Evolutionary conservation across 2,329 filamentous ascomycete genomes (phyloP).

Genomic region (Xylaria sp.): DNA sequence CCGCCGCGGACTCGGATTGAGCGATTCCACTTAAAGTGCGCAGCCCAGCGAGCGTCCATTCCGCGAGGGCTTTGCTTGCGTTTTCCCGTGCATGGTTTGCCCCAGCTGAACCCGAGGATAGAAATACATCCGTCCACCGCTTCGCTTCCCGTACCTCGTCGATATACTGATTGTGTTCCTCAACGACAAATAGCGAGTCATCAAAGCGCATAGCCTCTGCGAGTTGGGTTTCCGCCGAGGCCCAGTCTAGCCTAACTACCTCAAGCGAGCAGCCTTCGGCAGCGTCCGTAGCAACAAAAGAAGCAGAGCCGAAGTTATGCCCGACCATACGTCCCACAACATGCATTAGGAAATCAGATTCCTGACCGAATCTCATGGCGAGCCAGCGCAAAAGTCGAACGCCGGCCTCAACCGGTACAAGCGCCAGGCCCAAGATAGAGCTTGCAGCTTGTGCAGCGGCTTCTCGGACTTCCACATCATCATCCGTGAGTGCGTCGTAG

Average conservation of each 20-base stretch:
- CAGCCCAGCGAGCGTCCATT: conserved; percentile 61
- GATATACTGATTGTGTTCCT: conserved; percentile 93
- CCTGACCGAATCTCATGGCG: conserved; percentile 42
- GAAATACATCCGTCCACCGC: conserved; percentile 67
- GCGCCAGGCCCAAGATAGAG: conserved; percentile 50
- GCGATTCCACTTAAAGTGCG: conserved; percentile 45
- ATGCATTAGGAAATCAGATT: conserved; percentile 46
- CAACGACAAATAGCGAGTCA: conserved; percentile 78
- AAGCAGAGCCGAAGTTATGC: conserved; percentile 29
- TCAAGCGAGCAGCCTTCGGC: conserved; percentile 13
- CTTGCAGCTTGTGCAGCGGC: conserved; percentile 59
- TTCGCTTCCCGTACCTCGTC: conserved; percentile 78
- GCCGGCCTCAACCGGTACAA: conserved; percentile 56
- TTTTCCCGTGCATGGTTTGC: conserved; percentile 12
- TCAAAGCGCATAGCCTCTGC: conserved; percentile 57
- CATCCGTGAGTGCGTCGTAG: conserved; percentile 82
- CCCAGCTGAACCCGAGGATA: conserved; percentile 6
- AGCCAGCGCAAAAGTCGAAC: conserved; percentile 53
- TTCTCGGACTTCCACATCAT: conserved; percentile 86
- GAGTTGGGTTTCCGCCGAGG: conserved; percentile 48
- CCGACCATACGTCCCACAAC: conserved; percentile 52
- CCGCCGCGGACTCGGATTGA: conserved; percentile 8
- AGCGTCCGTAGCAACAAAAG: conserved; percentile 16
- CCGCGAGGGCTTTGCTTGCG: conserved; percentile 37
- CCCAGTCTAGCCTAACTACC: conserved; percentile 27